Conservation (phyloP, 2,329 filamentous ascomycete genomes). For the Beauveria sp. region DNA sequence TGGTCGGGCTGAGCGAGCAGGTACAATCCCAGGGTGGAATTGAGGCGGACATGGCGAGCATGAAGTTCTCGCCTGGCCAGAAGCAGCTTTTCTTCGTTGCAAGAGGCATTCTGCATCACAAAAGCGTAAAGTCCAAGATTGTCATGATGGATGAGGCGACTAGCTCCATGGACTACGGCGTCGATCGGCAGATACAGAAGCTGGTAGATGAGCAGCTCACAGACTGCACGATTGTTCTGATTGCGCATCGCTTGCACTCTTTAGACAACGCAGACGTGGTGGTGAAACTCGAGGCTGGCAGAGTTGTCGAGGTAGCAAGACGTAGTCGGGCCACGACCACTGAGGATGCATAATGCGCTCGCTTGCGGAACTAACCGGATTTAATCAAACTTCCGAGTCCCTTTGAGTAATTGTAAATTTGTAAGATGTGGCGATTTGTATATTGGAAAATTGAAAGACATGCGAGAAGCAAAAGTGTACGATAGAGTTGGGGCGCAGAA, state of each 20-base stretch:
- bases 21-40: constrained; percentile 12
- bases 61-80: neutral
- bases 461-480: too few species aligned
- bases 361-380: too few species aligned
- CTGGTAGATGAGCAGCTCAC: neutral
- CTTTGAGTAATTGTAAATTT: too few species aligned
- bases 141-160: constrained; percentile 5
- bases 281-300: neutral
- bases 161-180: neutral
- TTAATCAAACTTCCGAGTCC: too few species aligned
- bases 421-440: too few species aligned
- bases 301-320: neutral
- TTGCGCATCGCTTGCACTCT: constrained; percentile 5
- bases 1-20: neutral
- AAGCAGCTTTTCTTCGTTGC: neutral
- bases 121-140: neutral
- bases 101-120: neutral
- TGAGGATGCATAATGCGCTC: too few species aligned
- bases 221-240: neutral
- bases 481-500: too few species aligned
- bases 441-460: too few species aligned
- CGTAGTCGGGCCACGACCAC: neutral
- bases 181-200: neutral
- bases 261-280: neutral
- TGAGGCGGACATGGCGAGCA: neutral